Evolutionary conservation across 2,329 filamentous ascomycete species (phyloP), one percentile per base, ranked within the genome.

Genomic region (Bipolaris sorokiniana): DNA sequence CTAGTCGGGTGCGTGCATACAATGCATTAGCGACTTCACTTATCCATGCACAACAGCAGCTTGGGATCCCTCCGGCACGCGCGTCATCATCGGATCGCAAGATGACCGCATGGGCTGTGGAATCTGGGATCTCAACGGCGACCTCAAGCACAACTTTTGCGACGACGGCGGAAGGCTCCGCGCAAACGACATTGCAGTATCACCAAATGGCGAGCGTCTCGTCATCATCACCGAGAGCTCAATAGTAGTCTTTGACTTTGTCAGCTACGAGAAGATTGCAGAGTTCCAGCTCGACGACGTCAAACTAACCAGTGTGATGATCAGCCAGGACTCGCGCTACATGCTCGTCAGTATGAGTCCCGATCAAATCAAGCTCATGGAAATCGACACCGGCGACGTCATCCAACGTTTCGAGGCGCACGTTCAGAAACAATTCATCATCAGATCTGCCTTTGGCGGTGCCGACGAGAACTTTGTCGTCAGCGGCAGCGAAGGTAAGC

Each of bases 401-500:
- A 81, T 94, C 4, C 88, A 90, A 65, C 87, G 83, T 65, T 98
- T 90, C 72, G 81, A 86, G 15, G 93, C 92, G 0, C 90, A 93
- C 60, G 85, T 83, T 41, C 91, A 92, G 61, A 88, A 87, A 51
- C 80, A 89, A 1, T 97, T 82, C 71, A 84, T 97, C 53, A 96
- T 99, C 57, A 85, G 94, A 48, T 90, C 88, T 68, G 81, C 83
- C 0, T 95, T 97, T 77, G 95, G 95, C 16, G 95, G 95, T 31
- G 93, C 94, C 1, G 89, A 91, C 56, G 92, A 97, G 78, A 93
- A 89, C 73, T 97, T 97, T 75, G 89, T 98, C 9, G 83, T 96
- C 26, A 94, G 91, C 69, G 95, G 95, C 10, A 97, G 92, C 69
- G 92, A 97, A 84, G 90, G 91, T 92, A 79, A 69, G 81, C 63